Conservation (phyloP, 352 stramenopile genomes). For the Aphanomyces invadans region DNA sequence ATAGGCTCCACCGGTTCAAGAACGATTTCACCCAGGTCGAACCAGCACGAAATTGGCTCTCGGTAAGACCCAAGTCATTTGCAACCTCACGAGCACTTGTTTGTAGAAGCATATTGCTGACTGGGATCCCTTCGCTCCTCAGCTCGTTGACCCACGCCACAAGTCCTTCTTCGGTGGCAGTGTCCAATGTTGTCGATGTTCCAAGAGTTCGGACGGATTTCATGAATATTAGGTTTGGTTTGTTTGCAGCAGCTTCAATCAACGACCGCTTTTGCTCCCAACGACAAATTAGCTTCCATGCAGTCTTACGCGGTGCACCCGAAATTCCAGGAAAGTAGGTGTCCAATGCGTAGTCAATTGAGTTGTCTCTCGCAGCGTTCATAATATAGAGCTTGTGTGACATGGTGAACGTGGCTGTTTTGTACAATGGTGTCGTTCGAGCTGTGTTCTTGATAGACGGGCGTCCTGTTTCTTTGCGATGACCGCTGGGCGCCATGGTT, state of each 20-base stretch:
- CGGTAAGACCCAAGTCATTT: not conserved
- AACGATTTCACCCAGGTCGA: not conserved
- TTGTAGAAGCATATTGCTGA: constrained; percentile 1
- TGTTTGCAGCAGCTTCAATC: not conserved
- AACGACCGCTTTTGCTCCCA: not conserved
- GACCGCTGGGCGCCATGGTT: not conserved
- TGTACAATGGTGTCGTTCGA: not conserved
- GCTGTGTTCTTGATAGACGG: not conserved
- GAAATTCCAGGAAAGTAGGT: not conserved
- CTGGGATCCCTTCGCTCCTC: not conserved
- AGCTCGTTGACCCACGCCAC: not conserved
- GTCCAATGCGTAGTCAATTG: not conserved
- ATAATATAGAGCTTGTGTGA: constrained; percentile 1
- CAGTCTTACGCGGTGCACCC: not conserved
- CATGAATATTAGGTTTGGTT: not conserved
- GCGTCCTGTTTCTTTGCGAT: not conserved
- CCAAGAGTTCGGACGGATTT: not conserved
- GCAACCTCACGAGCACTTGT: not conserved
- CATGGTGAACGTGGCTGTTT: not conserved
- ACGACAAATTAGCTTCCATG: not conserved
- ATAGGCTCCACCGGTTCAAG: constrained; percentile 16
- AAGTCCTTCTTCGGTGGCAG: not conserved
- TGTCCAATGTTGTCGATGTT: not conserved
- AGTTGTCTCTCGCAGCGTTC: not conserved
- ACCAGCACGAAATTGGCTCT: not conserved